A percentile compares a stretch with the other conserved stretches of the same genome.
Evolutionary conservation across 2,329 filamentous ascomycete species (phyloP).

Genomic region (Fusarium sarcochroum): DNA sequence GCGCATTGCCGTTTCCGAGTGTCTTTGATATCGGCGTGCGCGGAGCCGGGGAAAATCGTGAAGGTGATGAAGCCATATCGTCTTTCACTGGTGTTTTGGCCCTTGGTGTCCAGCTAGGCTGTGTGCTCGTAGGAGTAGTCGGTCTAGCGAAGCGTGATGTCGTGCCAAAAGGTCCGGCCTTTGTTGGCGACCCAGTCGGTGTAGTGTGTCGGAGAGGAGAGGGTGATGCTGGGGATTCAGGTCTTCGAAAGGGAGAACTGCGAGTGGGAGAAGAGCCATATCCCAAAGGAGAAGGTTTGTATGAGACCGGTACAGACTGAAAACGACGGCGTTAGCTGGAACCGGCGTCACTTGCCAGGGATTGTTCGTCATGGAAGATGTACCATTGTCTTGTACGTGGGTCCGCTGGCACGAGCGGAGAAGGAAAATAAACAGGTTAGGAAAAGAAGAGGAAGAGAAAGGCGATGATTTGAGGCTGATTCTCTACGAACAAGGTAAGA

Average conservation of each 20-base stretch:
- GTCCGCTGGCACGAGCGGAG: constrained; percentile 41
- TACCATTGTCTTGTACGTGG: constrained; percentile 54
- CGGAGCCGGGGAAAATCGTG: constrained; percentile 52
- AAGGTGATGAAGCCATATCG: constrained; percentile 47
- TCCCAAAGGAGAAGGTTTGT: constrained; percentile 79
- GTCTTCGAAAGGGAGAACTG: constrained; percentile 74
- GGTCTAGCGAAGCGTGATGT: constrained; percentile 57
- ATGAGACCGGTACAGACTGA: constrained; percentile 69
- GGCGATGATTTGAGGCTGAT: constrained; percentile 13
- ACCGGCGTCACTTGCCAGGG: constrained; percentile 42
- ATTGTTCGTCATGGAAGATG: constrained; percentile 45
- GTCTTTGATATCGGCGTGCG: constrained; percentile 53
- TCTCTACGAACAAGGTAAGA: constrained; percentile 4
- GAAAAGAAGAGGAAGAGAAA: constrained; percentile 18
- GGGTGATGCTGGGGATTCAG: constrained; percentile 75
- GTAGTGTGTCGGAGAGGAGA: constrained; percentile 75
- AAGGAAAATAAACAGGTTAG: constrained; percentile 40
- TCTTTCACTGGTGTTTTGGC: constrained; percentile 45
- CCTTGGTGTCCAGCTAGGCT: constrained; percentile 56
- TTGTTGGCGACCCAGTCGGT: constrained; percentile 73
- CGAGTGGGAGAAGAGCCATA: constrained; percentile 75
- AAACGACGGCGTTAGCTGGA: constrained; percentile 49
- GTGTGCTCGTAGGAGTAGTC: constrained; percentile 54
- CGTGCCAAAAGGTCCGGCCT: constrained; percentile 51
- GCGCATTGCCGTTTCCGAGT: constrained; percentile 64